A percentile compares a stretch with the other conserved stretches of the same genome.
These are phyloP conservation scores for Hyaloscypha finlandica DNA, from an alignment of 495 filamentous ascomycete species.

Conservation along the genomic window DNA sequence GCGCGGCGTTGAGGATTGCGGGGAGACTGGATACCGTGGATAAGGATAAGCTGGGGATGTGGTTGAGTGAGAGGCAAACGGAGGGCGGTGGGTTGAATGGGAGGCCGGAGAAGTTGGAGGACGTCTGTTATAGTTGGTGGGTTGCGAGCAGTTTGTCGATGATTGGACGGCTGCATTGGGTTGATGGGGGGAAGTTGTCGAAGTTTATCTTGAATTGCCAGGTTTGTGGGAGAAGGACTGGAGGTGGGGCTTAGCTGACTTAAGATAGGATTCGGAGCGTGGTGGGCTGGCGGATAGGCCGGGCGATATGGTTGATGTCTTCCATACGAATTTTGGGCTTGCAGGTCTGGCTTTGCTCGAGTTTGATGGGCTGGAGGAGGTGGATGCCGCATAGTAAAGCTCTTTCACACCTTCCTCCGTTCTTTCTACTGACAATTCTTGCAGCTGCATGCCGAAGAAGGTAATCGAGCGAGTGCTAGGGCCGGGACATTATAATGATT, in stretches of 20 bases:
- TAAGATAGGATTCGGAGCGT: constrained; percentile 69
- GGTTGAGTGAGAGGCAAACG: constrained; percentile 92
- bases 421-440: background rate
- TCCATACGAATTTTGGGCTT: constrained; percentile 88
- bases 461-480: constrained; percentile 57
- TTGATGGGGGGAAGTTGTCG: constrained; percentile 75
- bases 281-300: constrained; percentile 91
- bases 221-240: constrained; percentile 41
- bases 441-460: constrained; percentile 73
- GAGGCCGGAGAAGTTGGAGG: constrained; percentile 91
- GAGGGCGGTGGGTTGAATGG: constrained; percentile 89
- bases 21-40: constrained; percentile 82
- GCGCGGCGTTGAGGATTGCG: constrained; percentile 85
- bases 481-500: constrained; percentile 12
- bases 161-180: constrained; percentile 88
- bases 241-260: background rate
- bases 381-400: constrained; percentile 86
- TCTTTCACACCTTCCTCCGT: background rate
- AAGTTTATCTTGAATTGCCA: constrained; percentile 82
- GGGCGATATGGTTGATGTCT: constrained; percentile 94
- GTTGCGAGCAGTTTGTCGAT: constrained; percentile 86
- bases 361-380: constrained; percentile 71
- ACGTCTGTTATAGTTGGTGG: constrained; percentile 99
- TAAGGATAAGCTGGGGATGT: constrained; percentile 75
- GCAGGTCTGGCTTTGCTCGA: constrained; percentile 84